Conservation (phyloP, 306 rosid genomes). For the Luffa acutangula region DNA sequence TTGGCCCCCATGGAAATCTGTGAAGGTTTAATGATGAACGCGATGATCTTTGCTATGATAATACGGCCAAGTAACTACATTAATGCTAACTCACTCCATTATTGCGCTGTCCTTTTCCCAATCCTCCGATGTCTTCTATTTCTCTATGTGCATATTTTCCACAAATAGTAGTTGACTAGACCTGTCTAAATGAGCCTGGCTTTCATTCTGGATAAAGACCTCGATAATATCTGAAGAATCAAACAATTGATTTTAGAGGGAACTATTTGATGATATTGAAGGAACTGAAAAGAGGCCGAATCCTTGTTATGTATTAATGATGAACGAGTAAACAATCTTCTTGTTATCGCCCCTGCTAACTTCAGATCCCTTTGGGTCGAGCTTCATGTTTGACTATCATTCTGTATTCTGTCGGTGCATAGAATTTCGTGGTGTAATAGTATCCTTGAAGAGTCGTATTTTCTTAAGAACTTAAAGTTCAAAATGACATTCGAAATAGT, state of each 20-base stretch:
- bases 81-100: neutral
- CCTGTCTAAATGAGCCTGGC: neutral
- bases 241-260: neutral
- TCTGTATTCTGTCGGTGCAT: neutral
- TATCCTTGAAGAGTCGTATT: neutral
- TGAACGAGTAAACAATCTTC: neutral
- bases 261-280: neutral
- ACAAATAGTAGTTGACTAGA: neutral
- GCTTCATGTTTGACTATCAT: neutral
- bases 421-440: neutral
- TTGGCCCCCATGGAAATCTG: neutral
- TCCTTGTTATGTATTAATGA: neutral
- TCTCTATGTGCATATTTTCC: neutral
- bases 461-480: neutral
- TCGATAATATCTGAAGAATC: neutral
- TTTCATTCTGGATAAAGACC: neutral
- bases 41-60: neutral
- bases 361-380: neutral
- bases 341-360: neutral
- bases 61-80: neutral
- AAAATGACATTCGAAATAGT: neutral
- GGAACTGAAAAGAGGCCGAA: neutral
- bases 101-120: constrained; percentile 1
- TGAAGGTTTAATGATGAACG: neutral
- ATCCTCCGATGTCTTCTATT: neutral